phyloP scores from a whole-genome alignment of 306 rosid genomes.

The Canavalia gladiata region DNA sequence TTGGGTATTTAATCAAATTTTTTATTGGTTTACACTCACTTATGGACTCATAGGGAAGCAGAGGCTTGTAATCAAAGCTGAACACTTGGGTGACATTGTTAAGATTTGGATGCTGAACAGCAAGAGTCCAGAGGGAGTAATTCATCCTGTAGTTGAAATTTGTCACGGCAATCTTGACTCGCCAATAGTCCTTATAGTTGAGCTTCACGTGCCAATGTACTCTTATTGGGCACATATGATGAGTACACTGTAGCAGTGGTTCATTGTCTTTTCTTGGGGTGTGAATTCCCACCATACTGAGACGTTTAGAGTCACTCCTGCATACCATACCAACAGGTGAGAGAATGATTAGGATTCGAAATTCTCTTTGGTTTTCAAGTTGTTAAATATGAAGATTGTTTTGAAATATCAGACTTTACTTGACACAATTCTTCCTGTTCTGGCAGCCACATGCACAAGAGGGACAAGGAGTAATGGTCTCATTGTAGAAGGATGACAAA shows the following conservation, averaged over 20 bases:
- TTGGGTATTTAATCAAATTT: neutral
- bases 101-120: conserved; percentile 91
- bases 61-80: conserved; percentile 91
- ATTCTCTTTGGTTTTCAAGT: neutral
- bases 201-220: conserved; percentile 93
- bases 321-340: conserved; percentile 28
- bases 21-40: conserved; percentile 61
- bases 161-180: conserved; percentile 81
- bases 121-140: conserved; percentile 87
- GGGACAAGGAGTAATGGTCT: conserved; percentile 80
- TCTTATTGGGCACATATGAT: conserved; percentile 93
- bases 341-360: conserved; percentile 13
- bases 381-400: conserved; percentile 21
- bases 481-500: conserved; percentile 89
- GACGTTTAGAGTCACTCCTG: conserved; percentile 74
- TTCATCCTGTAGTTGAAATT: conserved; percentile 86
- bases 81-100: conserved; percentile 90
- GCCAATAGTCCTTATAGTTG: conserved; percentile 92
- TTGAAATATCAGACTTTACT: conserved; percentile 59
- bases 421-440: conserved; percentile 74
- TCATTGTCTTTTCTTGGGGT: conserved; percentile 73
- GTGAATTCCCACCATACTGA: conserved; percentile 64
- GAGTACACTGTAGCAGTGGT: conserved; percentile 84
- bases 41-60: conserved; percentile 74
- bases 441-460: conserved; percentile 94